These are phyloP conservation scores for Pythium vanterpoolii DNA, from an alignment of 352 stramenopile genomes.

Conservation along the genomic window DNA sequence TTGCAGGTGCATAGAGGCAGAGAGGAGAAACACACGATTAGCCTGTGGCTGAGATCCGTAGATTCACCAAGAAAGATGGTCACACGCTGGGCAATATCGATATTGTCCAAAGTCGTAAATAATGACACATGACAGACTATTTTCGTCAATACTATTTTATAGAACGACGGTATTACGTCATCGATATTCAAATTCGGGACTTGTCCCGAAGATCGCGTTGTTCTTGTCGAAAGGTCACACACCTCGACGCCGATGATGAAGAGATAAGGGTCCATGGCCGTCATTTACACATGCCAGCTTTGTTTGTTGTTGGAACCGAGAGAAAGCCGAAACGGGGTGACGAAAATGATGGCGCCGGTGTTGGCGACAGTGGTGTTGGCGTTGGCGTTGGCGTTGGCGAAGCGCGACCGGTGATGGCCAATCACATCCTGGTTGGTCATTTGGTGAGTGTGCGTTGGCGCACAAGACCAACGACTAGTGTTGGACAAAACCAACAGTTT, in stretches of 20 bases:
- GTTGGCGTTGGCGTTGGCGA: neutral
- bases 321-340: neutral
- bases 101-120: no score
- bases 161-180: neutral
- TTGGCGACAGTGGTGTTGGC: neutral
- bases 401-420: constrained; percentile 15
- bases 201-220: neutral
- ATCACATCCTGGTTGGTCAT: constrained; percentile 12
- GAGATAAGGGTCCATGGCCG: no score
- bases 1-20: no score
- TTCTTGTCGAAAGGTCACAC: neutral
- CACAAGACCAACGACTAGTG: neutral
- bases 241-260: neutral
- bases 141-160: no score
- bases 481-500: neutral
- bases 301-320: neutral
- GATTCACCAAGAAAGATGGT: neutral
- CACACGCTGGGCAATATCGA: no score
- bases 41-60: no score
- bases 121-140: no score
- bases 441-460: neutral
- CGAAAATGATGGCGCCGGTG: neutral
- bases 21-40: no score
- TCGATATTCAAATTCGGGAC: neutral
- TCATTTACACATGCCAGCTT: no score